Evolutionary conservation across 768 basidiomycete species (phyloP).

Genomic region (Suillus hirtellus): DNA sequence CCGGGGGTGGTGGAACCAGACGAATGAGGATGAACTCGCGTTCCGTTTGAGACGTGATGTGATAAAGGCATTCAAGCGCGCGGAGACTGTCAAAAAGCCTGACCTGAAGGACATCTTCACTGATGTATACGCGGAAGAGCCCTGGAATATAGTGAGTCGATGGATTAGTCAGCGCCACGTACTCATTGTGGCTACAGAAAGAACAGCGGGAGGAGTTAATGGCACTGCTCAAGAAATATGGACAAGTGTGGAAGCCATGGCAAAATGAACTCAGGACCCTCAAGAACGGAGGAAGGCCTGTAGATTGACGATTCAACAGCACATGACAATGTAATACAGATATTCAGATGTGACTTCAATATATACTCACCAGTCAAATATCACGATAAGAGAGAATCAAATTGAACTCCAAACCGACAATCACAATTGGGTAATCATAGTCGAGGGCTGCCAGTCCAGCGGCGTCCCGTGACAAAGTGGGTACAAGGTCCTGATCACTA

Average conservation of each 20-base stretch:
- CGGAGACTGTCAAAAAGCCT: constrained; percentile 66
- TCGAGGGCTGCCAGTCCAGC: constrained; percentile 6
- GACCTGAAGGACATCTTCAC: constrained; percentile 79
- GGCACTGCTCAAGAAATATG: constrained; percentile 81
- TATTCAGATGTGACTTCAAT: neutral
- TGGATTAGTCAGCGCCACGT: constrained; percentile 8
- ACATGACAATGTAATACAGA: neutral
- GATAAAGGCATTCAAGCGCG: constrained; percentile 73
- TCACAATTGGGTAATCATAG: neutral
- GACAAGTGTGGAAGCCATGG: constrained; percentile 87
- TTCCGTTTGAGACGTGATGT: constrained; percentile 69
- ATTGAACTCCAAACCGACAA: constrained; percentile 5
- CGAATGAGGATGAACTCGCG: constrained; percentile 75
- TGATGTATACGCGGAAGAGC: constrained; percentile 86
- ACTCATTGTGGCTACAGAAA: constrained; percentile 42
- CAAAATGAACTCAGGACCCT: constrained; percentile 73
- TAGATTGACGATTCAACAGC: constrained; percentile 20
- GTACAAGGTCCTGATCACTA: constrained; percentile 9
- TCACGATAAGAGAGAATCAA: neutral
- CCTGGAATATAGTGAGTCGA: constrained; percentile 76
- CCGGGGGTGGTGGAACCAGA: constrained; percentile 79
- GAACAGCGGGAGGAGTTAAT: constrained; percentile 84
- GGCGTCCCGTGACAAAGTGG: constrained; percentile 3
- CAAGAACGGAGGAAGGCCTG: constrained; percentile 63
- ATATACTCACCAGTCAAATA: neutral